Percentiles rank a stretch among this genome's conserved stretches.
These are phyloP conservation scores for Reticulascus tulasneorum DNA, from an alignment of 2,329 filamentous ascomycete genomes.

Conservation along the genomic window DNA sequence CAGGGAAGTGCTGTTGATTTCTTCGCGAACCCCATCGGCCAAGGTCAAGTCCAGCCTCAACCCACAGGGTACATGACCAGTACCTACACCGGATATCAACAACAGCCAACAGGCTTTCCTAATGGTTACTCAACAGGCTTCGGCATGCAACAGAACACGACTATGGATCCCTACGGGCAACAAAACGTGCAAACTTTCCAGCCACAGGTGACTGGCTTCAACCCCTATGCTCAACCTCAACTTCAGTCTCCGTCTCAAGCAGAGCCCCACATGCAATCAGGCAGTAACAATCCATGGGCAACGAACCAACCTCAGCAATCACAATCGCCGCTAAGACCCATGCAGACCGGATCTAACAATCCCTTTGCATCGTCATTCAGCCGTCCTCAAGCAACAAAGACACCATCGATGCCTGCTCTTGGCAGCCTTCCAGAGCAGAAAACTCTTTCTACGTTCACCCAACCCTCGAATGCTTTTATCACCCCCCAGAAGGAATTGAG, in stretches of 20 bases:
- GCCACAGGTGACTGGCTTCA: slow-evolving; percentile 50
- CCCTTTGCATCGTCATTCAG: slow-evolving; percentile 79
- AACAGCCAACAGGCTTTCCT: slow-evolving; percentile 46
- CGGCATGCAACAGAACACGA: slow-evolving; percentile 60
- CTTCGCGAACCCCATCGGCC: slow-evolving; percentile 91
- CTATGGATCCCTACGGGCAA: slow-evolving; percentile 66
- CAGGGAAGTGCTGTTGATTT: slow-evolving; percentile 96
- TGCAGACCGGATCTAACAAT: slow-evolving; percentile 95
- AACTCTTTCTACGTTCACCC: slow-evolving; percentile 58
- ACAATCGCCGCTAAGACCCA: slow-evolving; percentile 67
- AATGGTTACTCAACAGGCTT: slow-evolving; percentile 70
- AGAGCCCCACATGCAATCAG: slow-evolving; percentile 65
- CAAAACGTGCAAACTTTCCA: slow-evolving; percentile 45
- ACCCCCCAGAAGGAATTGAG: slow-evolving; percentile 51
- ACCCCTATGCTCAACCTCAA: slow-evolving; percentile 46
- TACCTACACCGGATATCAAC: slow-evolving; percentile 48
- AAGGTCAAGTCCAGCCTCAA: slow-evolving; percentile 70
- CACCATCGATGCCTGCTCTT: slow-evolving; percentile 64
- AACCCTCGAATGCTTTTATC: slow-evolving; percentile 31
- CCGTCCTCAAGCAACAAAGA: slow-evolving; percentile 55
- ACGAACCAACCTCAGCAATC: slow-evolving; percentile 52
- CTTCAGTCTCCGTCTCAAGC: slow-evolving; percentile 39
- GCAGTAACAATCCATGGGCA: slow-evolving; percentile 94
- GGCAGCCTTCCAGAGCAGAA: slow-evolving; percentile 80
- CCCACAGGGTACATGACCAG: slow-evolving; percentile 68